phyloP scores from a whole-genome alignment of 2,329 filamentous ascomycete genomes.

The Pyricularia sp. region DNA sequence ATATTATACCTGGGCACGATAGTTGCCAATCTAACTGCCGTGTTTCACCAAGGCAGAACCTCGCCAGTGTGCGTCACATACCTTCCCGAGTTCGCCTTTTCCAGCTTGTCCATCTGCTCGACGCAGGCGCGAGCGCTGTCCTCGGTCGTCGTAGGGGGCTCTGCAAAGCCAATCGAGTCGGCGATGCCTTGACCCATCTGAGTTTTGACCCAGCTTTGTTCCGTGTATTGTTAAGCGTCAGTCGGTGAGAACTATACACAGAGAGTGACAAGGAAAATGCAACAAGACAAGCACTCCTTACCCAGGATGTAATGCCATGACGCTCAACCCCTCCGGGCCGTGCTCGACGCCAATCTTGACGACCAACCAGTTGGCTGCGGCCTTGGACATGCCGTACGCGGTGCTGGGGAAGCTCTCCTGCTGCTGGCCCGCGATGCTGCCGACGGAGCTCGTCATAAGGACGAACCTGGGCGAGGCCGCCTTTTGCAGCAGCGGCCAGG shows the following conservation, averaged over 20 bases:
- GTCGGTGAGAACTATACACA: not conserved
- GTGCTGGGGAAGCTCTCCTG: constrained; percentile 11
- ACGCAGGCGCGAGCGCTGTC: constrained; percentile 12
- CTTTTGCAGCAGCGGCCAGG: constrained; percentile 11
- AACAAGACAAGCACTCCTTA: constrained; percentile 7
- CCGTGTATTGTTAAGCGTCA: not conserved
- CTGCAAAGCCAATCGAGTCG: constrained; percentile 11
- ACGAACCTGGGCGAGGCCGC: constrained; percentile 10
- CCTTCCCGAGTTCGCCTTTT: constrained; percentile 9
- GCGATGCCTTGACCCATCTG: constrained; percentile 14
- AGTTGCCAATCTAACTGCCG: not conserved
- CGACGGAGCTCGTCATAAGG: constrained; percentile 13
- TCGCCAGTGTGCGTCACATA: constrained; percentile 8
- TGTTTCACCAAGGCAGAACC: constrained; percentile 13
- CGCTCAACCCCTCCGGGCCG: constrained; percentile 10
- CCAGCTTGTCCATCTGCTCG: constrained; percentile 9
- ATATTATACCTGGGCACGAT: not conserved
- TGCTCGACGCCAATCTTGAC: constrained; percentile 13
- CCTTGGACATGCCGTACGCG: constrained; percentile 18
- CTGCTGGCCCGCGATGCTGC: constrained; percentile 12
- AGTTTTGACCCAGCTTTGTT: constrained; percentile 15
- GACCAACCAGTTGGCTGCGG: constrained; percentile 15
- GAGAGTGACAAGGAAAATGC: no score
- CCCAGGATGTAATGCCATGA: constrained; percentile 17
- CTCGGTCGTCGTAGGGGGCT: constrained; percentile 11